Percentiles rank a stretch among this genome's conserved stretches.
Evolutionary conservation across 352 stramenopile species (phyloP).

Genomic region (Pythium aquatile): DNA sequence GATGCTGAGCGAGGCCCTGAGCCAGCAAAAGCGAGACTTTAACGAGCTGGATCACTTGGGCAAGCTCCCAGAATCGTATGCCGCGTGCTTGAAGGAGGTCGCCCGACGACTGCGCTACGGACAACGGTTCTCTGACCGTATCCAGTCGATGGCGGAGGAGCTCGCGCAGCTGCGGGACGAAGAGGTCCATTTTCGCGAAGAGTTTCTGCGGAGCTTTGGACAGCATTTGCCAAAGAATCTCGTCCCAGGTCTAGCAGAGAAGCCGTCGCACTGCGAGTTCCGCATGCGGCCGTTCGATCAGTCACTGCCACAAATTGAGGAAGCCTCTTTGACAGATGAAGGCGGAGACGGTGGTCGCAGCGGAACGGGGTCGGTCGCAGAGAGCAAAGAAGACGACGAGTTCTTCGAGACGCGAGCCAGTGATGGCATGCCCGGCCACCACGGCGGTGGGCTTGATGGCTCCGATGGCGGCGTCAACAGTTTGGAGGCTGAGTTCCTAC

Average conservation of each 20-base stretch:
- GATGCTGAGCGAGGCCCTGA: slow-evolving; percentile 75
- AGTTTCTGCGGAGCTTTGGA: slow-evolving; percentile 72
- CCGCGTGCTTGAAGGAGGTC: slow-evolving; percentile 77
- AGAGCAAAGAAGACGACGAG: slow-evolving; percentile 28
- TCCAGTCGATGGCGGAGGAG: slow-evolving; percentile 86
- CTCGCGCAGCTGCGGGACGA: slow-evolving; percentile 78
- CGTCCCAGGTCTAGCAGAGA: slow-evolving; percentile 76
- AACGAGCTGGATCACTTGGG: slow-evolving; percentile 83
- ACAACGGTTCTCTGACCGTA: slow-evolving; percentile 68
- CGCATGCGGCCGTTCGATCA: slow-evolving; percentile 85
- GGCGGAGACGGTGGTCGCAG: slow-evolving; percentile 6
- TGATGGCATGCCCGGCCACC: slow-evolving; percentile 10
- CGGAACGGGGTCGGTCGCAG: slow-evolving; percentile 3
- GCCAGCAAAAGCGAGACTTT: slow-evolving; percentile 82
- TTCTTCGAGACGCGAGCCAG: slow-evolving; percentile 25
- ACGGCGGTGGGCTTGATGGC: neutral
- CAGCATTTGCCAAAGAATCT: slow-evolving; percentile 85
- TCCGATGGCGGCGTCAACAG: slow-evolving; percentile 2
- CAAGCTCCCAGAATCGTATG: slow-evolving; percentile 80
- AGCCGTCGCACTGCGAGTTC: slow-evolving; percentile 87
- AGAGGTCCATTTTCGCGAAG: slow-evolving; percentile 73
- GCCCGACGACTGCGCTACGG: slow-evolving; percentile 71
- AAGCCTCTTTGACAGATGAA: slow-evolving; percentile 13
- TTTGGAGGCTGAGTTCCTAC: slow-evolving; percentile 50
- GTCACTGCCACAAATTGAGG: slow-evolving; percentile 67